Base-by-base conservation (phyloP, 2,329 filamentous ascomycete genomes). In the Alternaria postmessia region DNA sequence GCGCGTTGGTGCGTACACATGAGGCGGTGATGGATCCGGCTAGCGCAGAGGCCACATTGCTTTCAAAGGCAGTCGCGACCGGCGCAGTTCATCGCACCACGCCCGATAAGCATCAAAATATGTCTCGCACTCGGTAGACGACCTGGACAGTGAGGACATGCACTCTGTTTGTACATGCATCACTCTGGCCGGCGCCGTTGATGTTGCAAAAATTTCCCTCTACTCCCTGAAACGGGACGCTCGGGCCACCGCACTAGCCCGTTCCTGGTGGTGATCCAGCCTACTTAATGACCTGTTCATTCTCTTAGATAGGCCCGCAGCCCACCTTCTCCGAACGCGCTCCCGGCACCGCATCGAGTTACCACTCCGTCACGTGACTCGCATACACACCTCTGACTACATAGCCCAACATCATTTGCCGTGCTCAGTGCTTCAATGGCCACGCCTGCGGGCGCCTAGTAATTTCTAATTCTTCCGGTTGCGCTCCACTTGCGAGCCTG, bases 291-390 rank as follows among this genome's bases (percentile, higher is more conserved):
- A 63, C 59, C 59, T 63, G 60, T 63, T 63, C 52, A 63, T 63
- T 63, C 60, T 63, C 60, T 63, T 64, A 66, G 67, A 73, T 71
- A 73, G 64, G 68, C 65, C 67, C 67, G 66, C 67, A 70, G 70
- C 67, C 71, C 72, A 71, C 69, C 64, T 60, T 65, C 67, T 71
- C 67, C 71, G 68, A 42, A 72, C 59, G 65, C 65, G 65, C 69
- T 61, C 58, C 68, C 69, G 66, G 65, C 66, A 69, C 66, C 67
- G 61, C 67, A 61, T 65, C 64, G 66, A 64, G 63, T 66, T 65
- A 64, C 68, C 58, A 57, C 57, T 26, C 61, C 65, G 24, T 70
- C 70, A 70, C 71, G 71, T 71, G 71, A 72, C 51, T 39, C 20
- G 7, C 59, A 42, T 36, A 51, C 44, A 22, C 59, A 52, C 30